phyloP scores from a whole-genome alignment of 108 stramenopile genomes.

The Ochromonas danica region DNA sequence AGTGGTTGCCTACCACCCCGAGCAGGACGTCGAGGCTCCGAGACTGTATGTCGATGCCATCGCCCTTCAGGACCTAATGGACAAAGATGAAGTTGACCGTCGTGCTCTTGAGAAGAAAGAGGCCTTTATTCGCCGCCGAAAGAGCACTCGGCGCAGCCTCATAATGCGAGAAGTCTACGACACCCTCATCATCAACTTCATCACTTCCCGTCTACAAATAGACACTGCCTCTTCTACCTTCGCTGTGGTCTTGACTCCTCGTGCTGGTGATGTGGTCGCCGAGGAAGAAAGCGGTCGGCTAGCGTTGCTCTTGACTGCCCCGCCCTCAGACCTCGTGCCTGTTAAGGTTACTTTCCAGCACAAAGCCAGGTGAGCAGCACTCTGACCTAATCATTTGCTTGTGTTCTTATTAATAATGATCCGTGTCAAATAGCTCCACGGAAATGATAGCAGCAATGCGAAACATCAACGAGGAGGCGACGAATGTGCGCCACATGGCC shows the following conservation, averaged over 20 bases:
- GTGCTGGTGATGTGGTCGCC: no score
- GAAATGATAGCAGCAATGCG: not conserved
- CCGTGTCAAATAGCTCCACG: not conserved
- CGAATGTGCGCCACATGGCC: not conserved
- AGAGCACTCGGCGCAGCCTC: not conserved
- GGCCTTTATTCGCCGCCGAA: not conserved
- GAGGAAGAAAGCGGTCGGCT: no score
- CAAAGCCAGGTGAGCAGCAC: not conserved
- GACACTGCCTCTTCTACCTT: no score
- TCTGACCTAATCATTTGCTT: not conserved
- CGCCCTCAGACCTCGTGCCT: not conserved
- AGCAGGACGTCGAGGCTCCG: not conserved
- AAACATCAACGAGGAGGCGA: not conserved
- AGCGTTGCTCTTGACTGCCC: no score
- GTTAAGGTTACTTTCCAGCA: not conserved
- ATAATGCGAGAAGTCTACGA: not conserved
- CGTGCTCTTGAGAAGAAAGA: not conserved
- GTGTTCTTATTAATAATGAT: not conserved
- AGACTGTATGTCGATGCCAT: not conserved
- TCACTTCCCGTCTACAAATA: no score
- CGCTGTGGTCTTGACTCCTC: no score
- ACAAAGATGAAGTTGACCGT: not conserved
- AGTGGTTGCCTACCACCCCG: not conserved
- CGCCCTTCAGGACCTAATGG: not conserved
- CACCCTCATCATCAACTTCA: not conserved